Evolutionary conservation across 495 filamentous ascomycete species (phyloP).

Genomic region (Xylaria bambusicola): DNA sequence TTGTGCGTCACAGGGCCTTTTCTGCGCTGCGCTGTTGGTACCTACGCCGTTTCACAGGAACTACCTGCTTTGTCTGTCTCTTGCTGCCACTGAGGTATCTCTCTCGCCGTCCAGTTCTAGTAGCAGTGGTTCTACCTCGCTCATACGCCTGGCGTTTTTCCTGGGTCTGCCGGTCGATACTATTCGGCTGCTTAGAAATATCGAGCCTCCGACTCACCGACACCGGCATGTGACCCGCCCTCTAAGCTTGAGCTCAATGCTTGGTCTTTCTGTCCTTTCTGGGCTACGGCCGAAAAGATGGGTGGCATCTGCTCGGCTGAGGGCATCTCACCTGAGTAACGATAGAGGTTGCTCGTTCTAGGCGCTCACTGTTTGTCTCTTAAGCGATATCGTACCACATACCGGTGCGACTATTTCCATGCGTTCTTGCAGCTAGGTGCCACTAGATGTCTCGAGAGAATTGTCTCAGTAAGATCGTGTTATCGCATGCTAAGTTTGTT

Average conservation of each 20-base stretch:
- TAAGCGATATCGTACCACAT: neutral
- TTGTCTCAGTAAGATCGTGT: neutral
- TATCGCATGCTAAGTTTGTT: neutral
- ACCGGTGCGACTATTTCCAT: neutral
- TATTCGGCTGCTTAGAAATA: no score
- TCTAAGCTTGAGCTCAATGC: constrained; percentile 9
- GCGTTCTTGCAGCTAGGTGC: neutral
- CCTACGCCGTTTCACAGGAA: neutral
- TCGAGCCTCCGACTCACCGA: constrained; percentile 4
- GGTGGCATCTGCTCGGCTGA: neutral
- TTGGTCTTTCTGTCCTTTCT: neutral
- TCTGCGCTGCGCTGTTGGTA: neutral
- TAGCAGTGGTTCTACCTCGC: neutral
- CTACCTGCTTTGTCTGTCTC: neutral
- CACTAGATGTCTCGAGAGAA: neutral
- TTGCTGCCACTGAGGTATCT: neutral
- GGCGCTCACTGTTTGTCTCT: neutral
- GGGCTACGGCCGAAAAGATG: neutral
- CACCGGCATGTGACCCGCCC: constrained; percentile 11
- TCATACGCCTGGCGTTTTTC: neutral
- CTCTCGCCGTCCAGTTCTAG: neutral
- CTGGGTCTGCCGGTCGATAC: neutral
- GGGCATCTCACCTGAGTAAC: neutral
- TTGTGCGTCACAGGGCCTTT: neutral
- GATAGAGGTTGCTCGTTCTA: neutral